phyloP scores from a whole-genome alignment of 495 filamentous ascomycete species.

The Aspergillus indologenus region DNA sequence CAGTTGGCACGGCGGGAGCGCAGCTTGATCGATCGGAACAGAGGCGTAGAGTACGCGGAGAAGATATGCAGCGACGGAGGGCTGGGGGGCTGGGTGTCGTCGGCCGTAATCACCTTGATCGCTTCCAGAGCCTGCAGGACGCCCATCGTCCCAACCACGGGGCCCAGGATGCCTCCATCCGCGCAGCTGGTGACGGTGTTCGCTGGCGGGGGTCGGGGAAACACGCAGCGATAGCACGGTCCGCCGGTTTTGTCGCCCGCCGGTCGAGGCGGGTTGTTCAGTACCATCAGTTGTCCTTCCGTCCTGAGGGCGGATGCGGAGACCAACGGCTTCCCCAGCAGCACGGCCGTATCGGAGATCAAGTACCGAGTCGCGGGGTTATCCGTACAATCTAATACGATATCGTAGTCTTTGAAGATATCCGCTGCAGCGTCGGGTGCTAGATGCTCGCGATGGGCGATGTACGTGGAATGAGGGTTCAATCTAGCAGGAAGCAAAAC shows the following conservation, averaged over 20 bases:
- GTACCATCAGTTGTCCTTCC: conserved; percentile 85
- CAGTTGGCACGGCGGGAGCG: conserved; percentile 64
- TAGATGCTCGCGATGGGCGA: conserved; percentile 58
- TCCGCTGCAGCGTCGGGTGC: conserved; percentile 59
- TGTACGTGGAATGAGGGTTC: conserved; percentile 66
- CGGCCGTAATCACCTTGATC: conserved; percentile 69
- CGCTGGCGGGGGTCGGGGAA: conserved; percentile 79
- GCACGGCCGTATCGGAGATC: conserved; percentile 83
- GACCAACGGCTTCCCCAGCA: conserved; percentile 74
- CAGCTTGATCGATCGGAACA: conserved; percentile 72
- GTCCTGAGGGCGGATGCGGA: conserved; percentile 83
- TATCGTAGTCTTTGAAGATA: conserved; percentile 66
- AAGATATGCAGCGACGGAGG: conserved; percentile 61
- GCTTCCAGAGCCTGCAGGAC: conserved; percentile 86
- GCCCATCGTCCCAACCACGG: conserved; percentile 93
- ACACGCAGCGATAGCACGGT: conserved; percentile 93
- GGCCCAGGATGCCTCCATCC: conserved; percentile 87
- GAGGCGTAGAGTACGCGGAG: conserved; percentile 63
- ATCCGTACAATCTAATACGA: conserved; percentile 93
- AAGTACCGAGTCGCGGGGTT: conserved; percentile 88
- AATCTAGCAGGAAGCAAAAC: conserved; percentile 37
- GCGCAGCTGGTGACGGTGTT: conserved; percentile 77
- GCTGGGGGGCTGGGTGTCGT: conserved; percentile 12
- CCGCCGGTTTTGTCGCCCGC: conserved; percentile 51
- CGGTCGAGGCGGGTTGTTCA: conserved; percentile 54